These are phyloP conservation scores for Lasiodiplodia theobromae DNA, from an alignment of 2,329 filamentous ascomycete genomes.

Conservation along the genomic window DNA sequence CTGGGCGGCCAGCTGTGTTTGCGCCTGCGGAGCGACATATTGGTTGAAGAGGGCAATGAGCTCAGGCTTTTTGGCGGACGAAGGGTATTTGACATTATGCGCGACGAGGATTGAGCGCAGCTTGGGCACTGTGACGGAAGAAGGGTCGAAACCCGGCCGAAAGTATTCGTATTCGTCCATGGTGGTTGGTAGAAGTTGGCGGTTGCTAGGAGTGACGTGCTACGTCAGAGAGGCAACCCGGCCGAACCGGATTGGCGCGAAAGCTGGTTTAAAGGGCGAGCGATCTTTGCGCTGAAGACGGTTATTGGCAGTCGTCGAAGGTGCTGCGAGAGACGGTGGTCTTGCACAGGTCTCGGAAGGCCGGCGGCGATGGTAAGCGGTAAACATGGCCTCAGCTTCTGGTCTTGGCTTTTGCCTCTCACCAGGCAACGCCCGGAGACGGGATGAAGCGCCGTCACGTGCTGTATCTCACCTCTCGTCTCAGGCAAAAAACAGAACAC, in stretches of 20 bases:
- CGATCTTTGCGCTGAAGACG: background rate
- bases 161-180: conserved; percentile 70
- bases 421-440: conserved; percentile 12
- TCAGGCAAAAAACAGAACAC: background rate
- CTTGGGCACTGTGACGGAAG: conserved; percentile 82
- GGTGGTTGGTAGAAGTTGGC: conserved; percentile 42
- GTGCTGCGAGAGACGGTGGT: conserved; percentile 14
- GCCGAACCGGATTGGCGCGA: background rate
- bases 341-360: background rate
- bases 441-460: background rate
- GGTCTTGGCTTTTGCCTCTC: conserved; percentile 14
- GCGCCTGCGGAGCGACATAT: conserved; percentile 78
- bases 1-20: conserved; percentile 76
- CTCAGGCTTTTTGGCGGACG: conserved; percentile 89
- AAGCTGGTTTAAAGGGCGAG: background rate
- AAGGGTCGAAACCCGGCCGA: conserved; percentile 83
- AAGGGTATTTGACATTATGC: conserved; percentile 84
- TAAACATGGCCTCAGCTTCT: conserved; percentile 30
- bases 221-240: conserved; percentile 25
- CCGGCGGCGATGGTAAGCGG: background rate
- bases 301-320: background rate
- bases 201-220: conserved; percentile 23
- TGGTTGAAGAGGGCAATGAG: conserved; percentile 84
- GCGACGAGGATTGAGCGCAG: conserved; percentile 90
- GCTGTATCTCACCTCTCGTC: background rate